Conservation (phyloP, 768 basidiomycete species). For the Erythrobasidium yunnanense region DNA sequence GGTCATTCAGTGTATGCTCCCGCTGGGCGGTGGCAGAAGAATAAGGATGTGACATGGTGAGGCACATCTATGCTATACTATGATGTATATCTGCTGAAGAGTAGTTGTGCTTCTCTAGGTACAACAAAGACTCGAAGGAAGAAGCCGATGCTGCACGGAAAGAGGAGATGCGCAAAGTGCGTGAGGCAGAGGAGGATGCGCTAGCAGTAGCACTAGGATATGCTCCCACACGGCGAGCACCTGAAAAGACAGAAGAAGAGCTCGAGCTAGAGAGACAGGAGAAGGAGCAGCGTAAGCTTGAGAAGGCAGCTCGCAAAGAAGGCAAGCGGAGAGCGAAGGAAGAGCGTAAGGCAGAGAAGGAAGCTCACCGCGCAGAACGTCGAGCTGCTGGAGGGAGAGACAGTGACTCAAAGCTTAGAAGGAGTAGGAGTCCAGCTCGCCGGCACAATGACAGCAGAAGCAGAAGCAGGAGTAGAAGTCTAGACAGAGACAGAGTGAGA, state of each 20-base stretch:
- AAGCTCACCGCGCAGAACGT: constrained; percentile 43
- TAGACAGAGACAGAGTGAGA: neutral
- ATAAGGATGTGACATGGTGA: constrained; percentile 95
- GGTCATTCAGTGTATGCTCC: constrained; percentile 56
- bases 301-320: constrained; percentile 46
- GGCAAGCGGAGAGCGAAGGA: constrained; percentile 48
- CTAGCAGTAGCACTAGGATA: constrained; percentile 58
- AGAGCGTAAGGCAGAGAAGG: constrained; percentile 43
- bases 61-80: too few species aligned
- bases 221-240: constrained; percentile 28
- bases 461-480: neutral
- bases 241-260: constrained; percentile 39
- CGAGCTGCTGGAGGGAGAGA: neutral
- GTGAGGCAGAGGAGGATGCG: constrained; percentile 84
- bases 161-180: constrained; percentile 69
- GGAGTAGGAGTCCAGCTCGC: too few species aligned
- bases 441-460: too few species aligned
- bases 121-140: constrained; percentile 56
- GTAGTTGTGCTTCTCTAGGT: too few species aligned
- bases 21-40: constrained; percentile 92
- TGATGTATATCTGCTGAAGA: too few species aligned
- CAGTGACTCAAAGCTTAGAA: neutral
- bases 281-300: constrained; percentile 41
- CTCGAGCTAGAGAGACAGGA: constrained; percentile 33
- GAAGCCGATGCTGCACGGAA: constrained; percentile 44